These are phyloP conservation scores for Chrysosporium queenslandicum DNA, from an alignment of 2,329 filamentous ascomycete genomes.

Conservation along the genomic window DNA sequence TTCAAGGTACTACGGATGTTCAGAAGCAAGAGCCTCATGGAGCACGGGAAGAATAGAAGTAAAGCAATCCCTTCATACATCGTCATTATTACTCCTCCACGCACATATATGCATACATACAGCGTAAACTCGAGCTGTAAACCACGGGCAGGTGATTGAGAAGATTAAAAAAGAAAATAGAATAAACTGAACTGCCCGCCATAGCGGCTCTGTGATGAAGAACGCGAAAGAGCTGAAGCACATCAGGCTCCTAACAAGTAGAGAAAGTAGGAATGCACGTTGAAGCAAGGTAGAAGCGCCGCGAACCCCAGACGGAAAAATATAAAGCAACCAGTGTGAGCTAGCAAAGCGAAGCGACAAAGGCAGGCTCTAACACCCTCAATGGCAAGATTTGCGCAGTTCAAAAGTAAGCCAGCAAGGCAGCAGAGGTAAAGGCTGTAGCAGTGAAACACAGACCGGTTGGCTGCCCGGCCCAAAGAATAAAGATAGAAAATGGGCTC, in stretches of 20 bases:
- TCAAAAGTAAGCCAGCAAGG: not conserved
- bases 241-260: not conserved
- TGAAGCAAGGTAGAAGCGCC: not conserved
- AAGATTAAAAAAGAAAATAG: no score
- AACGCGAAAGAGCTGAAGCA: not conserved
- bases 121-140: not conserved
- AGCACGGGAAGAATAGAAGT: no score
- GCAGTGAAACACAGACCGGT: not conserved
- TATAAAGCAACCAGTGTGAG: not conserved
- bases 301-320: not conserved
- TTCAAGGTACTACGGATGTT: no score
- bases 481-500: not conserved
- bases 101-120: not conserved
- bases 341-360: not conserved
- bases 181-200: no score
- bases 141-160: not conserved
- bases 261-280: conserved; percentile 1
- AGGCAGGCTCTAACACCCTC: not conserved
- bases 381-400: not conserved
- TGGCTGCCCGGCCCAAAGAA: not conserved
- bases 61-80: not conserved
- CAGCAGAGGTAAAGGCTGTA: not conserved
- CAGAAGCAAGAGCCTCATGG: no score
- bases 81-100: not conserved
- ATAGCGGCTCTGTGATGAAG: no score